Base-by-base conservation (phyloP, 2,329 filamentous ascomycete species). In the Paecilomyces fulvus region DNA sequence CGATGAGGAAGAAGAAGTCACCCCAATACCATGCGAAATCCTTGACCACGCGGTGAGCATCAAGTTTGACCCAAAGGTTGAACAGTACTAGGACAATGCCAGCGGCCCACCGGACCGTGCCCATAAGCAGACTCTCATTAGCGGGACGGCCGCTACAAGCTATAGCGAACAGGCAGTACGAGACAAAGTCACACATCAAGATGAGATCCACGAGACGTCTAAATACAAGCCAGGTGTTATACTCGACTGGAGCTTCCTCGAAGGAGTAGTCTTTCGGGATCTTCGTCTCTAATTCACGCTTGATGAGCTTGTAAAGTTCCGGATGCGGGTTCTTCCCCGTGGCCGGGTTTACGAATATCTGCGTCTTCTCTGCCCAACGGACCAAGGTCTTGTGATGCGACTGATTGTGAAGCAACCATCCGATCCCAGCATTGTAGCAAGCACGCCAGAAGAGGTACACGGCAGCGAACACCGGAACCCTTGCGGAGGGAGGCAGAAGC, bases 21-120 rank as follows among this genome's bases (percentile, higher is more conserved):
- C 94, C 94, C 94, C 94, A 99, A 75, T 97, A 99, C 94, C 94
- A 99, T 28, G 94, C 94, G 76, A 92, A 99, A 75, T 99, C 94
- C 75, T 97, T 97, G 69, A 99, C 94, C 52, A 99, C 94, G 59
- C 94, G 84, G 73, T 99, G 94, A 20, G 94, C 94, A 74, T 99
- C 94, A 60, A 99, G 81, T 76, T 99, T 99, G 61, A 99, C 94
- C 92, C 94, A 97, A 21, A 97, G 81, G 72, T 97, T 99, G 82
- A 99, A 97, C 57, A 89, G 81, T 60, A 99, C 87, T 25, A 97
- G 80, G 46, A 82, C 75, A 62, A 92, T 82, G 53, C 94, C 94
- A 51, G 86, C 79, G 3, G 78, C 69, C 94, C 94, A 99, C 58
- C 94, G 87, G 56, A 85, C 80, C 54, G 83, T 64, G 51, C 87